Evolutionary conservation across 1,284 basidiomycete genomes (phyloP).

Genomic region (Malassezia japonica): DNA sequence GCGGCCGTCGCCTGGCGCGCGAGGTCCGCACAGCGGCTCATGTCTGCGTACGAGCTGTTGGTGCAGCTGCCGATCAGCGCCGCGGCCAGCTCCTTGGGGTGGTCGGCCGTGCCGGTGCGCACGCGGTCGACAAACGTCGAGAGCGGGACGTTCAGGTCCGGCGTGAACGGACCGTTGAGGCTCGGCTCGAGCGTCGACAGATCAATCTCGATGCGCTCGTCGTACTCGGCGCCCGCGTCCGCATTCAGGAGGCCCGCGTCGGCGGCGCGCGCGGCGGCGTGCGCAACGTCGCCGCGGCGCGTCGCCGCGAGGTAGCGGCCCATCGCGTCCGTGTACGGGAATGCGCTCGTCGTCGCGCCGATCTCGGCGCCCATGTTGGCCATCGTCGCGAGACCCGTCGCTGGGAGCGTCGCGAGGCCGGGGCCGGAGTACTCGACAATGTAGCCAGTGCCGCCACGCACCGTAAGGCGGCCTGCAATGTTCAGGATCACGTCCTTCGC

Average conservation of each 20-base stretch:
- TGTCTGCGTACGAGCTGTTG: constrained; percentile 56
- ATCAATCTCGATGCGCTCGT: constrained; percentile 89
- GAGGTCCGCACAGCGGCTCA: constrained; percentile 77
- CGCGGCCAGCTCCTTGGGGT: constrained; percentile 67
- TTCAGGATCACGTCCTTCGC: constrained; percentile 95
- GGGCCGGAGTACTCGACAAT: constrained; percentile 96
- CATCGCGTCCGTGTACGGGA: constrained; percentile 85
- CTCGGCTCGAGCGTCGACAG: constrained; percentile 85
- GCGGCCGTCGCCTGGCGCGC: constrained; percentile 78
- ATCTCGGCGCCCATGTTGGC: constrained; percentile 99
- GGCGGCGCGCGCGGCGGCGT: constrained; percentile 77
- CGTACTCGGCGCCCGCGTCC: constrained; percentile 86
- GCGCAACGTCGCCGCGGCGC: constrained; percentile 74
- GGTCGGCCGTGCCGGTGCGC: constrained; percentile 70
- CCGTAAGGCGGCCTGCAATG: constrained; percentile 85
- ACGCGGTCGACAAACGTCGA: constrained; percentile 77
- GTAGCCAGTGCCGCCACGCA: constrained; percentile 89
- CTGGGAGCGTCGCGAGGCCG: constrained; percentile 81
- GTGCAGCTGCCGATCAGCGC: constrained; percentile 94
- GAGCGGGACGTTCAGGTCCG: constrained; percentile 89
- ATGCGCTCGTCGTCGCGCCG: constrained; percentile 93
- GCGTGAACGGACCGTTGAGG: constrained; percentile 89
- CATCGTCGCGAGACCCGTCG: constrained; percentile 88
- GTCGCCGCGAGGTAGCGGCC: constrained; percentile 80
- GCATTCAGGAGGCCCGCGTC: constrained; percentile 65